Evolutionary conservation across 768 basidiomycete genomes (phyloP).

Genomic region (Leccinum incarnatum): DNA sequence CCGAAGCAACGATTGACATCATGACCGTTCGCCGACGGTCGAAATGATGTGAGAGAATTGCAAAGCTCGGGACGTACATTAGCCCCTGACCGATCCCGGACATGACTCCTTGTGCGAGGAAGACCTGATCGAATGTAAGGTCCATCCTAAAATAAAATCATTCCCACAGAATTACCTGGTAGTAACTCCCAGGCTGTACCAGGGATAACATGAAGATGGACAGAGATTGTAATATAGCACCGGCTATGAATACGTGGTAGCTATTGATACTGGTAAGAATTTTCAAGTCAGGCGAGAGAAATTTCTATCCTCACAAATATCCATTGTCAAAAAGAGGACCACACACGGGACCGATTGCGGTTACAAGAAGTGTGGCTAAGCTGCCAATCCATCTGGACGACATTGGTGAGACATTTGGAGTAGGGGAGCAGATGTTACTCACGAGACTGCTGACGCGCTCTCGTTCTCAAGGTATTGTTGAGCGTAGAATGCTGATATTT

Average conservation of each 20-base stretch:
- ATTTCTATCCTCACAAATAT: slow-evolving; percentile 24
- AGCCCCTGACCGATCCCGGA: slow-evolving; percentile 43
- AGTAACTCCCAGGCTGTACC: slow-evolving; percentile 33
- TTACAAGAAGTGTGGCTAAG: slow-evolving; percentile 16
- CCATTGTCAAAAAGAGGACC: slow-evolving; percentile 27
- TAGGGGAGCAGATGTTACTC: background rate
- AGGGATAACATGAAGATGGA: slow-evolving; percentile 40
- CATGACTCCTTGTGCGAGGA: slow-evolving; percentile 46
- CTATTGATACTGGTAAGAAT: background rate
- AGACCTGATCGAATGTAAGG: slow-evolving; percentile 24
- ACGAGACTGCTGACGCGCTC: slow-evolving; percentile 22
- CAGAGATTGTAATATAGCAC: slow-evolving; percentile 27
- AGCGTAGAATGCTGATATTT: slow-evolving; percentile 21
- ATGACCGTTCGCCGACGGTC: slow-evolving; percentile 38
- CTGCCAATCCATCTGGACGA: slow-evolving; percentile 29
- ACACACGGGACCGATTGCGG: slow-evolving; percentile 21
- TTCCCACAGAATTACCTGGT: slow-evolving; percentile 27
- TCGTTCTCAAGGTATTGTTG: slow-evolving; percentile 20
- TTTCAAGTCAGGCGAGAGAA: background rate
- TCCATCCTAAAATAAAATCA: background rate
- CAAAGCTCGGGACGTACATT: slow-evolving; percentile 43
- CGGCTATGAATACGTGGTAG: slow-evolving; percentile 15
- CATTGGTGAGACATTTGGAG: background rate
- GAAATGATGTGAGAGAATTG: slow-evolving; percentile 47
- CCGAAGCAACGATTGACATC: slow-evolving; percentile 45